These are phyloP conservation scores for Pleurotus eryngii DNA, from an alignment of 768 basidiomycete species.

Conservation along the genomic window DNA sequence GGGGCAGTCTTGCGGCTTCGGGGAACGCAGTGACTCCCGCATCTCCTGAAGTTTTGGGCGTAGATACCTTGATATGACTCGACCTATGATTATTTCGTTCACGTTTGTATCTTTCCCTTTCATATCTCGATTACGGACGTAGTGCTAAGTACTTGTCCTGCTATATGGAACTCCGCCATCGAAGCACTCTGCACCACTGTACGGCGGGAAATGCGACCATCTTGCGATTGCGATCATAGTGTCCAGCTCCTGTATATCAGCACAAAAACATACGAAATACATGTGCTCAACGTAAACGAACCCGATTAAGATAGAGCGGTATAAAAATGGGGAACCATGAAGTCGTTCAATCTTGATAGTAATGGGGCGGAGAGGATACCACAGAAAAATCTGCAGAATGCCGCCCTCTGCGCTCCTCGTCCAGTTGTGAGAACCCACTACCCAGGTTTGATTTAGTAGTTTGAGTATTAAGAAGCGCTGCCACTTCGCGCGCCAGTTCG, in stretches of 20 bases:
- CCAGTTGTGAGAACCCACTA: background rate
- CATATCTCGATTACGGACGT: background rate
- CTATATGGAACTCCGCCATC: too few relatives aligned
- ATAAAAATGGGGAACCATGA: too few relatives aligned
- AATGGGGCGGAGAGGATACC: too few relatives aligned
- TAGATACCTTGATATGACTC: background rate
- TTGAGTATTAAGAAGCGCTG: background rate
- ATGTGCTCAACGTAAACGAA: too few relatives aligned
- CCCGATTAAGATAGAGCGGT: too few relatives aligned
- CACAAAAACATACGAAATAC: too few relatives aligned
- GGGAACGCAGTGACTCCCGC: background rate
- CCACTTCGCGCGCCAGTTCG: slow-evolving; percentile 6
- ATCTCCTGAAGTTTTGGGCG: background rate
- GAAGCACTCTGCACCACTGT: too few relatives aligned
- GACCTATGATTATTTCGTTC: background rate
- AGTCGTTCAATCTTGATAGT: too few relatives aligned
- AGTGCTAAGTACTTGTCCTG: background rate
- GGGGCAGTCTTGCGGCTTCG: background rate
- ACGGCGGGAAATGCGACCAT: too few relatives aligned
- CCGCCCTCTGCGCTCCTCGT: background rate
- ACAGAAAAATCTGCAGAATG: too few relatives aligned
- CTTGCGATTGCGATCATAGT: too few relatives aligned
- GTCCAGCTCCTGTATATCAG: too few relatives aligned
- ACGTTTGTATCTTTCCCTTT: background rate
- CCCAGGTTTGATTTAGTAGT: background rate